Percentiles rank a stretch among this genome's conserved stretches.
Evolutionary conservation across 148 eudicot genomes (phyloP).

Genomic region (Rhododendron williamsianum): DNA sequence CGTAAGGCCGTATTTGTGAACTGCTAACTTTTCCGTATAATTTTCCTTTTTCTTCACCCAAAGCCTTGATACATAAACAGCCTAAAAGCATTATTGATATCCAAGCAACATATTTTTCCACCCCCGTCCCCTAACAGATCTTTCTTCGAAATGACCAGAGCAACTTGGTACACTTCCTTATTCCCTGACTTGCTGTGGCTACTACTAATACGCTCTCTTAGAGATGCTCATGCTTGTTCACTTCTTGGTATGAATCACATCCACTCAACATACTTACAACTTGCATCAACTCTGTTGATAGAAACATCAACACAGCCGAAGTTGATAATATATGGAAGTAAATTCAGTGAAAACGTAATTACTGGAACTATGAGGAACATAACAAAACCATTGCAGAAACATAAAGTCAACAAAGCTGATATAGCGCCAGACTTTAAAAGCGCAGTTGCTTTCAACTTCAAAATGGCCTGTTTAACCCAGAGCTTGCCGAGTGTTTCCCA

Average conservation of each 20-base stretch:
- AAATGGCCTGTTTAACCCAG: background rate
- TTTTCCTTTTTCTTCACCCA: background rate
- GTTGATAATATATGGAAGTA: background rate
- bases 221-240: background rate
- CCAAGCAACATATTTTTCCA: background rate
- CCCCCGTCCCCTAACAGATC: background rate
- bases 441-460: background rate
- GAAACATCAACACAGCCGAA: background rate
- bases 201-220: background rate
- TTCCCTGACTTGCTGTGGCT: background rate
- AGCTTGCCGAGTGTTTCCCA: background rate
- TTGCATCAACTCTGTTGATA: background rate
- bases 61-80: background rate
- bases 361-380: background rate
- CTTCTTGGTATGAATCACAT: background rate
- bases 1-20: background rate
- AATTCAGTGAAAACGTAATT: background rate
- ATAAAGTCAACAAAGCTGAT: background rate
- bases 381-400: background rate
- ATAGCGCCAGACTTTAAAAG: background rate
- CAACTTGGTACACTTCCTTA: background rate
- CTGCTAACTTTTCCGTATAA: background rate
- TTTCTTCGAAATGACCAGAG: background rate
- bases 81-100: background rate
- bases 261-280: background rate